These are phyloP conservation scores for Lactarius sanguifluus DNA, from an alignment of 768 basidiomycete genomes.

Conservation along the genomic window DNA sequence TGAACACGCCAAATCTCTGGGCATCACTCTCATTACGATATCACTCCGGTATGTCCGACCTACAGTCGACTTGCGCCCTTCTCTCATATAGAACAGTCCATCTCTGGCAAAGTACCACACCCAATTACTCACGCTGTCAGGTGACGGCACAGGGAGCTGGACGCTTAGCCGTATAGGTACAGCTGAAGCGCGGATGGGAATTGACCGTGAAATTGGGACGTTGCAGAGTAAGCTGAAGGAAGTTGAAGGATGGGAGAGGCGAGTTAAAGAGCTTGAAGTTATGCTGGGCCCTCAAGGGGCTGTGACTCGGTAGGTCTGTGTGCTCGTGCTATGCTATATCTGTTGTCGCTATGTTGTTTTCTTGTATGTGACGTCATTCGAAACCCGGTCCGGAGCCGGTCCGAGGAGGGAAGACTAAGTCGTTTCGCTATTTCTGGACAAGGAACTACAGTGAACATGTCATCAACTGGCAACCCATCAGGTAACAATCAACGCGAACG, in stretches of 20 bases:
- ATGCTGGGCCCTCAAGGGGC: slow-evolving; percentile 41
- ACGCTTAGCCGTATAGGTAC: slow-evolving; percentile 69
- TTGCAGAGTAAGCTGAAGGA: slow-evolving; percentile 68
- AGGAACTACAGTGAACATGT: slow-evolving; percentile 10
- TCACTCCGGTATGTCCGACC: slow-evolving; percentile 63
- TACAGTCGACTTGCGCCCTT: background rate
- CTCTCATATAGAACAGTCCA: slow-evolving; percentile 49
- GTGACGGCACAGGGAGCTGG: slow-evolving; percentile 72
- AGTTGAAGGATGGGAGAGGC: slow-evolving; percentile 69
- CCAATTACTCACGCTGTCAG: slow-evolving; percentile 74
- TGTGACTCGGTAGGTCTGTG: background rate
- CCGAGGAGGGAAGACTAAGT: background rate
- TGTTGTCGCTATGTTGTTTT: background rate
- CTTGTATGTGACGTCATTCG: background rate
- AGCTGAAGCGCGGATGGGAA: slow-evolving; percentile 68
- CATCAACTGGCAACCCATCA: background rate
- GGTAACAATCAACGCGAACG: slow-evolving; percentile 10
- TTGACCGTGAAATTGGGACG: slow-evolving; percentile 69
- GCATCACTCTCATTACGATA: slow-evolving; percentile 91
- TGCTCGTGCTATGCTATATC: background rate
- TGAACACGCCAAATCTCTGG: slow-evolving; percentile 83
- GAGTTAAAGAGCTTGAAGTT: slow-evolving; percentile 62
- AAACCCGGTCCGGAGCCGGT: background rate
- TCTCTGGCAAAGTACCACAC: slow-evolving; percentile 88
- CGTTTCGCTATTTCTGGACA: background rate